Evolutionary conservation across 495 filamentous ascomycete genomes (phyloP), one percentile per base, ranked within the genome.

Genomic region (Annulohypoxylon nitens): DNA sequence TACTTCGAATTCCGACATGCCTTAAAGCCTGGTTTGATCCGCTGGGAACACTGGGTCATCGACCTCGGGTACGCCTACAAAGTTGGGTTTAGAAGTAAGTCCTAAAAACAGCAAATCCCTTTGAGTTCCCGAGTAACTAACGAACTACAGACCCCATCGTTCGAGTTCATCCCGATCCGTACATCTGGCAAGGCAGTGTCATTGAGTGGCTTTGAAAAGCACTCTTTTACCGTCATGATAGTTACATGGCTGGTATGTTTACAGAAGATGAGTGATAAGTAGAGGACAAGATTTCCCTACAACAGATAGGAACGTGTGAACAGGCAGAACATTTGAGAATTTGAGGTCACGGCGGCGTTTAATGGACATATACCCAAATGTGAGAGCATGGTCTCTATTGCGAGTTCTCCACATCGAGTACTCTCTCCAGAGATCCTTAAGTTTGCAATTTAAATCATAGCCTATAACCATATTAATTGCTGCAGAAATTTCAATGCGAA

Each of bases 41-140:
- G 68, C 37, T 78, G 75, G 68, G 76, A 78, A 60, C 71, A 78
- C 54, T 78, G 76, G 76, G 76, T 78, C 41, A 64, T 78, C 10
- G 76, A 78, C 25, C 60, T 67, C 41, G 58, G 63, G 18, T 77
- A 76, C 39, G 76, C 76, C 12, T 78, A 75, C 33, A 64, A 43
- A 48, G 67, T 76, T 25, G 75, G 69, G 2, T 66, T 64, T 34
- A 45, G 75, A 54, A 76, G 76, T 78, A 69, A 69, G 76, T 71
- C n/a, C 4, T 30, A 1, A 11, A 50, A 23, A 11, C 14, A 57
- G 10, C 1, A 54, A 48, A 16, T n/a, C 16, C 30, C 8, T 14
- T 18, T 4, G 39, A 37, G 48, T 12, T 50, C n/a, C 1, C 7
- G 10, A 10, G 12, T 11, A 26, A 61, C 50, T 77, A 10, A 75